Evolutionary conservation across 2,329 filamentous ascomycete genomes (phyloP), one percentile per base, ranked within the genome.

Genomic region (Sporothrix luriei): DNA sequence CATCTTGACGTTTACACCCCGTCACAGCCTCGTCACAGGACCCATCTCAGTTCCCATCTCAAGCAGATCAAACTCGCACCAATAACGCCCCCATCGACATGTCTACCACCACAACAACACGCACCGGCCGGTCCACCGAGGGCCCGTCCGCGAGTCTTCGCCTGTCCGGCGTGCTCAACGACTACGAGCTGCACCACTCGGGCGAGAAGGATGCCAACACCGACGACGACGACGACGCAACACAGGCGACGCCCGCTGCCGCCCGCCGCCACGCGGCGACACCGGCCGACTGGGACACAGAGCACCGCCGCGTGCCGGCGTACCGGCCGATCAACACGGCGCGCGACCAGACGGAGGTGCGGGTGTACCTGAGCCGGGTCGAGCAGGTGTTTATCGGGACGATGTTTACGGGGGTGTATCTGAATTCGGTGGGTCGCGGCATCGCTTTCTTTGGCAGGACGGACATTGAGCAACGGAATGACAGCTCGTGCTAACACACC

Each of bases 181-280:
- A 55, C 14, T 55, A 55, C 14, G 52, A 55, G 26, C 14, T 55
- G 52, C 52, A 55, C 52, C 52, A 55, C 21, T 55, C 52, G 3
- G 24, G 26, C 21, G 14, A 16, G 1, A 13, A 29, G 24, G 52
- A 29, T 5, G 16, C 13, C 4, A 29, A 4, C 11, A 13, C 24
- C 13, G 21, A 21, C 11, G 16, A 3, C 4, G 16, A 4, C 11
- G 24, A 24, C 13, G 21, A 21, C 11, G 11, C 52, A 2, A 6
- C 33, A 33, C 33, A 33, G 33, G 7, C 52, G 13, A 9, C 52
- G 0, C 7, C 52, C 13, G 14, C 26, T 1, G 14, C 24, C 16
- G 13, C 19, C 43, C 14, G 14, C 13, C 21, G 38, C 85, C 52
- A 26, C 26, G 24, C 24, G 24, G 52, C 16, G 24, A 55, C 52